phyloP scores from a whole-genome alignment of 306 rosid genomes.

The Trichosanthes truncata region DNA sequence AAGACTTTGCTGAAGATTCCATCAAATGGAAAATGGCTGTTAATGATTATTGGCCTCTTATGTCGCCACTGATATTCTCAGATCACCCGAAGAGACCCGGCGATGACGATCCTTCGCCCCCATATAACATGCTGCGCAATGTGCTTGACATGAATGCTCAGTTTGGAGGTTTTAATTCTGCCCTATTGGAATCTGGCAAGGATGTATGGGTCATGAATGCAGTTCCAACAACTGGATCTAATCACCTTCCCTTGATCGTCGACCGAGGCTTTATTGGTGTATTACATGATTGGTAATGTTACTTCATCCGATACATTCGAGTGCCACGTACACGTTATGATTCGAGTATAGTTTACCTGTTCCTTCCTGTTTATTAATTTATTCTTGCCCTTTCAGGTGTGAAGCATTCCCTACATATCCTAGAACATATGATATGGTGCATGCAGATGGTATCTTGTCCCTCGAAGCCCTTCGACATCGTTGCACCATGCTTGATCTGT shows the following conservation, averaged over 20 bases:
- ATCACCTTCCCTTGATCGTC: slow-evolving; percentile 74
- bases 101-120: slow-evolving; percentile 89
- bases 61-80: slow-evolving; percentile 84
- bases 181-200: slow-evolving; percentile 61
- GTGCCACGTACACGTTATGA: neutral
- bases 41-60: slow-evolving; percentile 79
- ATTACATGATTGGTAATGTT: slow-evolving; percentile 76
- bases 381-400: slow-evolving; percentile 42
- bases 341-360: neutral
- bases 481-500: slow-evolving; percentile 63
- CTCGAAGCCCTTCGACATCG: slow-evolving; percentile 52
- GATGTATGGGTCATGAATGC: slow-evolving; percentile 97
- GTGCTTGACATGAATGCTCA: slow-evolving; percentile 94
- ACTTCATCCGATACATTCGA: neutral
- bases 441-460: slow-evolving; percentile 77
- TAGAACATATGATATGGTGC: slow-evolving; percentile 87
- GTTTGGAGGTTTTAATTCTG: slow-evolving; percentile 84
- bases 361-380: neutral
- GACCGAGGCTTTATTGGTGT: slow-evolving; percentile 88
- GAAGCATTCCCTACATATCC: slow-evolving; percentile 93
- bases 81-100: slow-evolving; percentile 97
- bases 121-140: slow-evolving; percentile 88
- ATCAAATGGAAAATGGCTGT: slow-evolving; percentile 56
- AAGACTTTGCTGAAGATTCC: slow-evolving; percentile 53
- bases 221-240: slow-evolving; percentile 49